Evolutionary conservation across 345 rosid species (phyloP), one percentile per base, ranked within the genome.

Genomic region (Rhizophora mangle): DNA sequence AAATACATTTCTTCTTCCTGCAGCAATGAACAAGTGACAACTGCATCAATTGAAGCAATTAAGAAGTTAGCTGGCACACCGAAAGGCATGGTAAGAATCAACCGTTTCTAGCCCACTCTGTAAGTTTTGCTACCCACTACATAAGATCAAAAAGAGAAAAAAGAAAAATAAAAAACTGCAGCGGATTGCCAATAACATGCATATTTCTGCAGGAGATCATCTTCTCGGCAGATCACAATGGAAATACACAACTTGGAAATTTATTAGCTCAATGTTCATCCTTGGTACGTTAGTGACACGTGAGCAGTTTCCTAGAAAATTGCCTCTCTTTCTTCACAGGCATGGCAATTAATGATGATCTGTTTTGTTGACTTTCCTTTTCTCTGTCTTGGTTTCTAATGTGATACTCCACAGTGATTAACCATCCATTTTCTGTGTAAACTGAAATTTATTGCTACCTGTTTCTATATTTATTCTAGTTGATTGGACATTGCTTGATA

Each of bases 21-120:
- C 72, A 94, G 97, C 27, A 75, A 89, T 63, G 97, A 91, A 78
- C 80, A 87, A 77, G 92, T 87, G 71, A 90, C 97, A 69, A 20
- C 86, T 74, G 87, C 96, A 74, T 83, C 98, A 69, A 82, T 69
- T 68, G 86, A 84, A 76, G 84, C 96, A 58, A 87, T 91, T 49
- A 82, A 77, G 82, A 81, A 71, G 66, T 78, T 89, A 77, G 96
- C 92, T 67, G 68, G 70, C 75, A 80, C 82, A 71, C 89, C 87
- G 63, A 74, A 86, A 63, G 92, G 92, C 83, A 72, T 81, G 81
- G 99, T 94, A 67, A 82, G 86, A 74, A 71, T 37, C 68, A 60
- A 32, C 62, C 43, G 9, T 60, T 71, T 31, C 71, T 62, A 2
- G 39, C 68, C 47, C 69, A 13, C 60, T 62, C 60, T 53, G 32